phyloP scores from a whole-genome alignment of 305 asterid genomes.

The Euphrasia arctica region DNA sequence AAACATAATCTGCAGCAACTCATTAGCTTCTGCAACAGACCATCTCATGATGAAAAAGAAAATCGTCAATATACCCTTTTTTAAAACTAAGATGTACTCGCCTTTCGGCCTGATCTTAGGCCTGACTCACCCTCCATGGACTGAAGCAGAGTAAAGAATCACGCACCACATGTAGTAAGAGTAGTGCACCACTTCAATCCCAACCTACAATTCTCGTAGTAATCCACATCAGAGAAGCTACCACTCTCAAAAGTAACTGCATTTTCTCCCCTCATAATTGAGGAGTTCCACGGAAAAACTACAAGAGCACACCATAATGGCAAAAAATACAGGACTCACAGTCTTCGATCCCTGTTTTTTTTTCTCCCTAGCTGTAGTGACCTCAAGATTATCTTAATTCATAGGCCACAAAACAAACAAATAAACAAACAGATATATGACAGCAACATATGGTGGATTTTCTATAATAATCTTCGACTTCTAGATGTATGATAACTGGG shows the following conservation, averaged over 20 bases:
- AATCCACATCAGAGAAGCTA: neutral
- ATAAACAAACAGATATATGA: neutral
- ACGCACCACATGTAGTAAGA: neutral
- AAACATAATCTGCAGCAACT: neutral
- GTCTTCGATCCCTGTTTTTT: neutral
- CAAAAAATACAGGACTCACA: too few relatives aligned
- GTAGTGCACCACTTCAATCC: neutral
- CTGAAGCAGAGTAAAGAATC: too few relatives aligned
- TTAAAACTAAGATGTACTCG: neutral
- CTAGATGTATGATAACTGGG: neutral
- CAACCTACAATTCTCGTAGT: neutral
- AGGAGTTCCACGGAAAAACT: neutral
- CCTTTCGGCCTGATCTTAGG: too few relatives aligned
- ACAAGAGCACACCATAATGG: neutral
- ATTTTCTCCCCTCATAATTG: neutral
- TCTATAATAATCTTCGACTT: neutral
- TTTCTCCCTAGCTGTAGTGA: neutral
- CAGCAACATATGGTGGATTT: neutral
- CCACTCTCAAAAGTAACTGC: neutral
- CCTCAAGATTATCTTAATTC: slow-evolving; percentile 1
- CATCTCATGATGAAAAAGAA: neutral
- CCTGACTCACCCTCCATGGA: too few relatives aligned
- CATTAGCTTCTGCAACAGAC: neutral
- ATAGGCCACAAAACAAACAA: neutral
- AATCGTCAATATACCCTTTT: neutral